Percentiles rank a stretch among this genome's conserved stretches.
These are phyloP conservation scores for Candida sanyiensis DNA, from an alignment of 805 yeast species.

Conservation along the genomic window DNA sequence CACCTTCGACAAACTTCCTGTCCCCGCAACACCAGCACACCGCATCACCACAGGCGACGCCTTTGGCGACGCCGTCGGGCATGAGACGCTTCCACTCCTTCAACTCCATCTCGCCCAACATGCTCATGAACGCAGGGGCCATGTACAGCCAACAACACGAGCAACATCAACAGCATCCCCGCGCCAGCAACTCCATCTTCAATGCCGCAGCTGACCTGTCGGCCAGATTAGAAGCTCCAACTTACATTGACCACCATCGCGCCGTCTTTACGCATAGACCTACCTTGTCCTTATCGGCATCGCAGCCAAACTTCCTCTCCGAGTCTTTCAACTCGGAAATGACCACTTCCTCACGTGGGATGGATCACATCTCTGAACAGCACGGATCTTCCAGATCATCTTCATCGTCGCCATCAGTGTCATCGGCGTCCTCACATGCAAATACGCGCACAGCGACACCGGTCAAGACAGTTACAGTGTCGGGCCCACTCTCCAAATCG, in stretches of 20 bases:
- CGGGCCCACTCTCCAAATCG: constrained; percentile 30
- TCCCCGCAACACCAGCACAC: constrained; percentile 31
- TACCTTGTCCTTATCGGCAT: neutral
- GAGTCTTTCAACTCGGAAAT: constrained; percentile 10
- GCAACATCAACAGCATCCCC: neutral
- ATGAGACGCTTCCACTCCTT: constrained; percentile 9
- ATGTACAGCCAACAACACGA: neutral
- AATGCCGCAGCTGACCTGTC: constrained; percentile 28
- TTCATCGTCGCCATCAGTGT: neutral
- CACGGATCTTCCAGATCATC: constrained; percentile 1
- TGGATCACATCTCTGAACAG: constrained; percentile 3
- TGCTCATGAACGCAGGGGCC: constrained; percentile 17
- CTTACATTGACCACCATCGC: constrained; percentile 13
- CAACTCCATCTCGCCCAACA: constrained; percentile 22
- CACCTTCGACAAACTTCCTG: constrained; percentile 35
- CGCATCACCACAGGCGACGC: constrained; percentile 19
- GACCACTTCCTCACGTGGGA: constrained; percentile 1
- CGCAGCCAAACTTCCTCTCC: constrained; percentile 1
- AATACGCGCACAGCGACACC: neutral
- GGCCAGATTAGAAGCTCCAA: constrained; percentile 25
- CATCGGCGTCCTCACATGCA: too few relatives aligned
- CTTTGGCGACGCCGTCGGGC: constrained; percentile 23
- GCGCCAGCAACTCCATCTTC: constrained; percentile 14
- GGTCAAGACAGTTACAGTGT: constrained; percentile 4
- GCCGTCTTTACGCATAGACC: constrained; percentile 3